Conservation (phyloP, 2,329 filamentous ascomycete genomes). For the Nectriaceae sp. region DNA sequence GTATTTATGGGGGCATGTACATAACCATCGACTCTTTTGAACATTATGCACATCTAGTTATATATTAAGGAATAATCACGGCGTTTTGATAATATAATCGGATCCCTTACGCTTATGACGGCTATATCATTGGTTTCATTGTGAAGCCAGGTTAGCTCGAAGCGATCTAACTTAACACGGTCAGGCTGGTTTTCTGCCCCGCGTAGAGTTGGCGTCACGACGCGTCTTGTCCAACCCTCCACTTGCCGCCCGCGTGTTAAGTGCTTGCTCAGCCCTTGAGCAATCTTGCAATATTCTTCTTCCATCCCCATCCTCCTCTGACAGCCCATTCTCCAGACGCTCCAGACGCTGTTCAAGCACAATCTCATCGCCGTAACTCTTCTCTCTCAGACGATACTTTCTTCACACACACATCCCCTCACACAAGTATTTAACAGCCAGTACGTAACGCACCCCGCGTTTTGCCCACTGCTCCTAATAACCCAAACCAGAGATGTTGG, state of each 20-base stretch:
- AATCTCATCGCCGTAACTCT: background rate
- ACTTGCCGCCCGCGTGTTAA: constrained; percentile 33
- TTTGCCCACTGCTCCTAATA: constrained; percentile 8
- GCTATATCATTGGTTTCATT: too few species aligned
- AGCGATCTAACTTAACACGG: background rate
- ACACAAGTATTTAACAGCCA: constrained; percentile 4
- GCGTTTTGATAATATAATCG: too few species aligned
- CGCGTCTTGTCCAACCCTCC: constrained; percentile 31
- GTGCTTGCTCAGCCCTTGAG: constrained; percentile 29
- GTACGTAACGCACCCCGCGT: constrained; percentile 1
- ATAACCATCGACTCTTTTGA: too few species aligned
- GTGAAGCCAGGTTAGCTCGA: too few species aligned
- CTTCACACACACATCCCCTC: background rate
- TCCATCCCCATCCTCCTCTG: background rate
- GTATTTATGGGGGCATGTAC: too few species aligned
- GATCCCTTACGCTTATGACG: too few species aligned
- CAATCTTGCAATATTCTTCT: constrained; percentile 14
- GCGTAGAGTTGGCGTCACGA: constrained; percentile 36
- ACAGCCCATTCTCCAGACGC: background rate
- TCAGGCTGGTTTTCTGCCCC: constrained; percentile 16
- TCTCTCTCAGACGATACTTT: background rate
- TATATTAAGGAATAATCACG: too few species aligned
- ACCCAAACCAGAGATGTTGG: constrained; percentile 69
- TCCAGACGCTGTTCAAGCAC: background rate
- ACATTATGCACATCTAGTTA: too few species aligned